Percentiles rank a stretch among this genome's conserved stretches.
Conservation (phyloP, 1,284 basidiomycete species). For the Boletus smithii region DNA sequence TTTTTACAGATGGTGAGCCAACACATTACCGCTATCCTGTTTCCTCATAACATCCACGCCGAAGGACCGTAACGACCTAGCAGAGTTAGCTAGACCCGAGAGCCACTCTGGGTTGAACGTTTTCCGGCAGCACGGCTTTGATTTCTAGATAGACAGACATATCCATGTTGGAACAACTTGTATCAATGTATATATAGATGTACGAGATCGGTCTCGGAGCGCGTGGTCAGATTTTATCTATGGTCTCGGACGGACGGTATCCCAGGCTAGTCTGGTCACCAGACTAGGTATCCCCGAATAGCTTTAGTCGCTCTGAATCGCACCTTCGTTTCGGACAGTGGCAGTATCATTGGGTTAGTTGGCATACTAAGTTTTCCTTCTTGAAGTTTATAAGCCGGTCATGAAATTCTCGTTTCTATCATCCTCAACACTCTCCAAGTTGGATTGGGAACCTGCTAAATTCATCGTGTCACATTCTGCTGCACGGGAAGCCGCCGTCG, state of each 20-base stretch:
- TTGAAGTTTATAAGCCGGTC: too few species aligned
- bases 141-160: conserved; percentile 55
- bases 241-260: background rate
- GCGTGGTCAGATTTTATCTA: background rate
- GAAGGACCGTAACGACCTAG: conserved; percentile 62
- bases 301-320: too few species aligned
- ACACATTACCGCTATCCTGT: background rate
- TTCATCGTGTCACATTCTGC: background rate
- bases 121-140: conserved; percentile 81
- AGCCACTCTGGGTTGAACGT: conserved; percentile 49
- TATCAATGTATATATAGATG: background rate
- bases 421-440: background rate
- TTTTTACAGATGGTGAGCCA: conserved; percentile 74
- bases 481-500: conserved; percentile 18
- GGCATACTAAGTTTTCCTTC: too few species aligned
- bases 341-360: too few species aligned
- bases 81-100: conserved; percentile 58
- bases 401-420: background rate
- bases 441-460: too few species aligned
- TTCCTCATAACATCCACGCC: background rate
- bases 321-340: too few species aligned
- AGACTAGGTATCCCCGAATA: background rate
- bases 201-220: too few species aligned
- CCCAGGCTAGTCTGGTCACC: background rate
- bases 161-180: conserved; percentile 4